Percentiles rank a stretch among this genome's conserved stretches.
These are phyloP conservation scores for Termitomyces sp. DNA, from an alignment of 768 basidiomycete genomes.

Conservation along the genomic window DNA sequence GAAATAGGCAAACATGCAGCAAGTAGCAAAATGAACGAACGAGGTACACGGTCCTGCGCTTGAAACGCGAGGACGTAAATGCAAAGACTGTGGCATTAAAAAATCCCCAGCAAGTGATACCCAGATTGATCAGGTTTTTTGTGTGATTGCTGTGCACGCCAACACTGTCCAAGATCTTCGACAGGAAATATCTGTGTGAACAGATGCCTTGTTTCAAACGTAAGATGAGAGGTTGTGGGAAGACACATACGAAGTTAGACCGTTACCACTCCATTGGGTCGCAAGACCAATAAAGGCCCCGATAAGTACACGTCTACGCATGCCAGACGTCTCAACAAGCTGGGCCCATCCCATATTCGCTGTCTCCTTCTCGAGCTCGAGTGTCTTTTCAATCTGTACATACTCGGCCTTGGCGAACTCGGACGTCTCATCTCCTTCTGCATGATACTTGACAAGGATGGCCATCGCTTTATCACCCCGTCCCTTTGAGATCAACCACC, in stretches of 20 bases:
- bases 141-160: constrained; percentile 44
- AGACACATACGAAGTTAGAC: constrained; percentile 38
- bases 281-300: constrained; percentile 47
- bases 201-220: neutral
- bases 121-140: constrained; percentile 53
- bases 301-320: constrained; percentile 45
- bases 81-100: constrained; percentile 48
- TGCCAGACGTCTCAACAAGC: constrained; percentile 39
- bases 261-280: constrained; percentile 65
- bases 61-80: constrained; percentile 43
- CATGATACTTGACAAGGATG: constrained; percentile 53
- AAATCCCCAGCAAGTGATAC: constrained; percentile 49
- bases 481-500: constrained; percentile 58
- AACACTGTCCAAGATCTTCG: constrained; percentile 48
- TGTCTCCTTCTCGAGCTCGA: constrained; percentile 46
- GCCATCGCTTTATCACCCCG: constrained; percentile 40
- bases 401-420: constrained; percentile 57
- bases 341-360: constrained; percentile 41
- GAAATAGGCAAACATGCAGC: neutral
- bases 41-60: constrained; percentile 43
- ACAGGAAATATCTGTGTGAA: constrained; percentile 43
- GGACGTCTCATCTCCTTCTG: constrained; percentile 47
- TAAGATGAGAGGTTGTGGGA: neutral
- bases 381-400: constrained; percentile 48
- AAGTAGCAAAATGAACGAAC: constrained; percentile 22